Conservation (phyloP, 169 alveolate genomes). For the Plasmodium chabaudi region DNA sequence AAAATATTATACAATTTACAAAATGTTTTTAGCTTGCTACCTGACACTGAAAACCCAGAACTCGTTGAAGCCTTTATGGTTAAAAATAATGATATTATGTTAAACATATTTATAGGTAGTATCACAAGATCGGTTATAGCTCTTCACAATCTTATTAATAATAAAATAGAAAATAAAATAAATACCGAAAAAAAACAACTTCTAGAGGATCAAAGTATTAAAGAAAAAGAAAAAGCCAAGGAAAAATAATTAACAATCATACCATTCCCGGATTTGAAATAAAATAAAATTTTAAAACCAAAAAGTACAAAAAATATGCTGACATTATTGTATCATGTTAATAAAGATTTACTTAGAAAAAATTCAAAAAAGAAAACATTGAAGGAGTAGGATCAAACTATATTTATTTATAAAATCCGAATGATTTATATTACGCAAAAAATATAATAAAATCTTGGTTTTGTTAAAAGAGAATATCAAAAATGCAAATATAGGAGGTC, state of each 20-base stretch:
- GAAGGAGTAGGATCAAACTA: no score
- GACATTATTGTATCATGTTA: no score
- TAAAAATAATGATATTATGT: constrained; percentile 95
- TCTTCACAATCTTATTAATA: constrained; percentile 95
- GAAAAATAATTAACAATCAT: constrained; percentile 26
- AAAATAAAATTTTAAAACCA: no score
- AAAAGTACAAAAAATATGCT: no score
- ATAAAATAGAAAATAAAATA: constrained; percentile 91
- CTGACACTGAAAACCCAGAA: constrained; percentile 91
- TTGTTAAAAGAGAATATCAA: no score
- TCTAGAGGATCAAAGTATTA: constrained; percentile 64
- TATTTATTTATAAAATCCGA: no score
- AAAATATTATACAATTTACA: constrained; percentile 90
- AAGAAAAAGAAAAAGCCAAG: constrained; percentile 66
- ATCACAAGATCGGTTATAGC: constrained; percentile 94
- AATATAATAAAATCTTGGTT: no score
- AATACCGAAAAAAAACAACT: constrained; percentile 78
- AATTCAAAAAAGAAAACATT: no score
- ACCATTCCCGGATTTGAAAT: no score
- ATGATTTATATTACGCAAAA: no score
- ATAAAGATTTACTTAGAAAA: no score
- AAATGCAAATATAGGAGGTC: no score
- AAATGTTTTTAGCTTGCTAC: constrained; percentile 96
- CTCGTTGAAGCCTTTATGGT: constrained; percentile 92
- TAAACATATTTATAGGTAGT: constrained; percentile 94